Evolutionary conservation across 768 basidiomycete species (phyloP), one percentile per base, ranked within the genome.

Genomic region (Serendipita vermifera): DNA sequence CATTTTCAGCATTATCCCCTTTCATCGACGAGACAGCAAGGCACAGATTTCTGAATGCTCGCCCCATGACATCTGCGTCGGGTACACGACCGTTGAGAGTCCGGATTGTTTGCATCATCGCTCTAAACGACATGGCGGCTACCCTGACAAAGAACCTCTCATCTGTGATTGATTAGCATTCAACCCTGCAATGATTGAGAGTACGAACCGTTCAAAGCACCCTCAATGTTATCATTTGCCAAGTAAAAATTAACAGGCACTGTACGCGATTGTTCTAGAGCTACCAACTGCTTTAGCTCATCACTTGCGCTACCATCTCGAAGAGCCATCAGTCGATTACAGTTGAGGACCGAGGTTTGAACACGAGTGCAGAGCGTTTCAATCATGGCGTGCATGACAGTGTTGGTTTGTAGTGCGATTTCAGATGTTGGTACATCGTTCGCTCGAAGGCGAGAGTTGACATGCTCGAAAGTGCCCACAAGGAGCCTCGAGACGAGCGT

Each of bases 21-120:
- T 86, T 87, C 65, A 88, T 89, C 43, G 94, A 74, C 14, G 81
- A 76, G 78, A 96, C 84, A 71, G 86, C 88, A 35, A 81, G 79
- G 60, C 96, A 76, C 62, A 82, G 82, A 29, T 85, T 82, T 61
- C 87, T 82, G 69, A 98, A 97, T 60, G 98, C 77, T 41, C 86
- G 81, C 56, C 85, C 83, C 57, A 98, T 81, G 35, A 91, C 70
- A n/a, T 80, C 81, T 9, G 91, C 91, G 63, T 97, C 88, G 2
- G 89, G 83, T 46, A 80, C 71, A 1, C 83, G 77, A 0, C 82
- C 85, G 15, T 88, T 85, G 57, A 83, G 79, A 65, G 87, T 87
- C 63, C 85, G 85, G 62, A 97, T 70, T 9, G 80, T 80, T 15
- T 75, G 71, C 3, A 96, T 75, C 59, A 84, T 83, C 1, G 83